Base-by-base conservation (phyloP, 2,329 filamentous ascomycete genomes). In the Lithohypha guttulata region DNA sequence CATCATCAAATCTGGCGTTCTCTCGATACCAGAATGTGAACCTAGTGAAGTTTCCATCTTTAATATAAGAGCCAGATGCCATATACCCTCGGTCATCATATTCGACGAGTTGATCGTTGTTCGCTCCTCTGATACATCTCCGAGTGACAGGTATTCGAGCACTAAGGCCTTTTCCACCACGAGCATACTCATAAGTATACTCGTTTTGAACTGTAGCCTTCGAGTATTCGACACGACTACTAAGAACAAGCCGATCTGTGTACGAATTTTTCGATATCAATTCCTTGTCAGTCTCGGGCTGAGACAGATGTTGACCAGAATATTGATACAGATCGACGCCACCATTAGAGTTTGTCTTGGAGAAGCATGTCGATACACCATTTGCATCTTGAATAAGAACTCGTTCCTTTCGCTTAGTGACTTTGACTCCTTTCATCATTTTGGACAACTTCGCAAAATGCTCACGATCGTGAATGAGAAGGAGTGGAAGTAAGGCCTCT, bases 1-100 rank as follows among this genome's bases (percentile, higher is more conserved):
- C 70, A 49, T 72, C 70, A 17, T 67, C 68, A 41, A 68, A 71
- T 23, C 62, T 65, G 9, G 68, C 64, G 41, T 68, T 67, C 49
- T 71, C 69, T 29, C 70, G 65, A 51, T 75, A 73, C 46, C 68
- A 63, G 40, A 69, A 71, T 43, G 68, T 68, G 60, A 73, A 74
- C 11, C 66, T 62, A 11, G 72, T 60, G 8, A 71, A 50, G 41
- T 71, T 73, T 2, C 61, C 63, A 42, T 71, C 64, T 41, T 64
- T 67, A 45, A 71, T 60, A 49, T 70, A 72, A 2, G 68, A 73
- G 8, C 71, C 71, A 7, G 63, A 65, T 34, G 68, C 61, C 29
- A 74, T 61, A 30, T 71, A 66, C 13, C 71, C 71, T 45, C 68
- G 68, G 34, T 59, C 54, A 46, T 74, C 70, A 50, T 71, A 75